These are phyloP conservation scores for Phytopythium oedochilum DNA, from an alignment of 352 stramenopile genomes.

Conservation along the genomic window DNA sequence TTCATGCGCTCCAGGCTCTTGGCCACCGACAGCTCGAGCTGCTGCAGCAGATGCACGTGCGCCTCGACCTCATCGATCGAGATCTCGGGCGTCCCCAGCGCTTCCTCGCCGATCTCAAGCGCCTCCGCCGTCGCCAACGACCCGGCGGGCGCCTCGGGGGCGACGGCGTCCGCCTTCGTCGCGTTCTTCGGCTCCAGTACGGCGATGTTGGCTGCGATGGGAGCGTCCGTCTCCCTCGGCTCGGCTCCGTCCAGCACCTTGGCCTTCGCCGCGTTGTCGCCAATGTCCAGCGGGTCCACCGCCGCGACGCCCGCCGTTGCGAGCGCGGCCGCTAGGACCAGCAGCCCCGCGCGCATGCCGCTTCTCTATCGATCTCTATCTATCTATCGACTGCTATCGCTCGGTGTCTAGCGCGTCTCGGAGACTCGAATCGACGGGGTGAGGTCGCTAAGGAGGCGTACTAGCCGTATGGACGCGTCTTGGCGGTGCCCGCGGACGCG, in stretches of 20 bases:
- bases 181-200: background rate
- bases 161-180: background rate
- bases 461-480: background rate
- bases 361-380: background rate
- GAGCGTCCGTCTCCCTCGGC: background rate
- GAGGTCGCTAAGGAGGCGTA: background rate
- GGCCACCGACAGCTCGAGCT: conserved; percentile 63
- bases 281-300: conserved; percentile 5
- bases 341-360: background rate
- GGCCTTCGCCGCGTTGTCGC: background rate
- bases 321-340: background rate
- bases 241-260: background rate
- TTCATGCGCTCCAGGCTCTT: conserved; percentile 48
- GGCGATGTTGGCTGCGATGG: background rate
- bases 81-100: conserved; percentile 30
- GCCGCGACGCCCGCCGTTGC: background rate
- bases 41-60: conserved; percentile 69
- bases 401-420: background rate
- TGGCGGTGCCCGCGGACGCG: background rate
- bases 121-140: background rate
- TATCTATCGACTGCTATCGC: background rate
- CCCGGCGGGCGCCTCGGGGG: background rate
- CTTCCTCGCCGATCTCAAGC: background rate
- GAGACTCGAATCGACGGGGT: background rate
- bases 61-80: conserved; percentile 78